Base-by-base conservation (phyloP, 202 grass and related monocot genomes). In the Schoenoplectus tabernaemontani region DNA sequence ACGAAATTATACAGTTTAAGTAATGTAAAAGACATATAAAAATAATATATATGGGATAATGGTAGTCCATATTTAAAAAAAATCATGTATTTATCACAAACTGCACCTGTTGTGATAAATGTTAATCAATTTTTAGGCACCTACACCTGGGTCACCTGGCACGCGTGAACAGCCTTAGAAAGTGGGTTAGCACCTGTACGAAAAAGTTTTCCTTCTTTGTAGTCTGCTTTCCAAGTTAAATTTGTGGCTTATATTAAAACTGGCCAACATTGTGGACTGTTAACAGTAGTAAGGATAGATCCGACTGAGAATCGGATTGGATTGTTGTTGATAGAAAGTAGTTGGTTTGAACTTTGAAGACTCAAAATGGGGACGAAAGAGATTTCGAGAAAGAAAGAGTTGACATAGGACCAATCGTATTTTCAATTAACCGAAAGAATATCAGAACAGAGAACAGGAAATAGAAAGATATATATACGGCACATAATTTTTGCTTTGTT, bases 201-300 rank as follows among this genome's bases (percentile, higher is more conserved):
- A 10, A 61, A 59, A 19, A 32, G 0, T 12, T 48, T 42, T 78
- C 32, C 17, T 59, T 41, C 9, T 59, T 78, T 63, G 2, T 4
- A 79, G 36, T 43, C 57, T 43, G 17, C 76, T 79, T 79, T 60
- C 36, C 38, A 61, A n/a, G 38, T 79, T 46, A 19, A 64, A 24
- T 48, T 61, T 79, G 22, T 79, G 54, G 59, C 64, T 47, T 41
- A 59, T 78, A 78, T 78, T 57, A 32, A 50, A 72, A 28, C 68
- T 50, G 44, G 12, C 43, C 67, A 50, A 17, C 68, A 50, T 17
- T 48, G 11, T 72, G 23, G 42, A 48, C 12, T 72, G 68, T 32
- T 72, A 72, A 72, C 43, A 50, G 68, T 50, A 5, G 44, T 42
- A 28, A 72, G 43, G 67, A 72, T 71, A 71, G 67, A 48, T 44